Percentiles rank a stretch among this genome's conserved stretches.
Conservation (phyloP, 163 green algal species). For the Smithsoniella earleae region DNA sequence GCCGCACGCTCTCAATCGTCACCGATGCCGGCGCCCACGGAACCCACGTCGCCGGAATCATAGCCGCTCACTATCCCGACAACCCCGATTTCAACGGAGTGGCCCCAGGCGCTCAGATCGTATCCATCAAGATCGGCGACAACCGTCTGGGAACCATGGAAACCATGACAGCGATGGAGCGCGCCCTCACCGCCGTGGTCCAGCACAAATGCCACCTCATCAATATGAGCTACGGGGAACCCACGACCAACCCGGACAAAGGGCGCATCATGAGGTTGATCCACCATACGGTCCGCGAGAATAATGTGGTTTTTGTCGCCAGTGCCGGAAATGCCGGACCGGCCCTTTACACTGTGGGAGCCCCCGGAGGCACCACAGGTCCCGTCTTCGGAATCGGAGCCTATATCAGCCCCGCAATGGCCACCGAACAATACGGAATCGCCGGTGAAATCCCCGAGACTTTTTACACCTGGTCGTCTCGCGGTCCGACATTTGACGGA, state of each 20-base stretch:
- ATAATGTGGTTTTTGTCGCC: constrained; percentile 73
- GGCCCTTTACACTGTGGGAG: constrained; percentile 63
- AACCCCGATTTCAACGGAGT: constrained; percentile 69
- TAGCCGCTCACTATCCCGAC: constrained; percentile 67
- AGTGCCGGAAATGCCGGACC: constrained; percentile 72
- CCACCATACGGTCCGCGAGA: constrained; percentile 77
- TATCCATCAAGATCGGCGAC: constrained; percentile 90
- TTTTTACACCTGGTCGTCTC: constrained; percentile 43
- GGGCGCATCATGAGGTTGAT: constrained; percentile 37
- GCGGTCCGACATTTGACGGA: constrained; percentile 60
- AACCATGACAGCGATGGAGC: constrained; percentile 58
- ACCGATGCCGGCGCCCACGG: constrained; percentile 76
- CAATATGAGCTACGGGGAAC: constrained; percentile 67
- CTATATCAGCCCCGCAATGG: constrained; percentile 67
- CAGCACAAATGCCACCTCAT: constrained; percentile 61
- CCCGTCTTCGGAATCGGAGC: constrained; percentile 70
- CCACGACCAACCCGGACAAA: constrained; percentile 53
- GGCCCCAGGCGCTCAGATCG: constrained; percentile 73
- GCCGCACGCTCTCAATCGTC: constrained; percentile 64
- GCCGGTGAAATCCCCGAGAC: too few species aligned
- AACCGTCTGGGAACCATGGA: constrained; percentile 77
- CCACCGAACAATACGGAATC: too few species aligned
- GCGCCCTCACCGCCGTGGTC: constrained; percentile 58
- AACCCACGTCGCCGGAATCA: constrained; percentile 87
- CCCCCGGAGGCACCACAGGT: too few species aligned